Evolutionary conservation across 768 basidiomycete genomes (phyloP), one percentile per base, ranked within the genome.

Genomic region (Kwoniella shandongensis): DNA sequence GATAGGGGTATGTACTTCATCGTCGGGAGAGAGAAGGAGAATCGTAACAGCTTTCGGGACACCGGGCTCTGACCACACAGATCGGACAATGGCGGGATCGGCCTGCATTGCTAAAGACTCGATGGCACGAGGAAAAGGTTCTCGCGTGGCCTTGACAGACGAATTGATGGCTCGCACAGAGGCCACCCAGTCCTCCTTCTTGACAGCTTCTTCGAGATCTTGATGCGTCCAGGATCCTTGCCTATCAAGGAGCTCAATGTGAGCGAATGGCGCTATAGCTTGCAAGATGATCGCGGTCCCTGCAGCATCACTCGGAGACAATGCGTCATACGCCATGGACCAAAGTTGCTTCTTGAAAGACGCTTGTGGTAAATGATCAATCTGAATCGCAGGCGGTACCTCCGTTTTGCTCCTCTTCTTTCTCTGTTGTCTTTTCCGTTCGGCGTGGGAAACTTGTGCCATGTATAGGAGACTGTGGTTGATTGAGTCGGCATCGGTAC

Each of bases 21-120:
- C 85, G 27, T 86, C 80, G 0, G 94, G 92, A 18, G 91, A 97
- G 29, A 98, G 78, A 73, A 94, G 83, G 32, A 94, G 81, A 32
- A 81, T 73, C 57, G 86, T 82, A 41, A 87, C 76, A 44, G 85
- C 78, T 64, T 83, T 81, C 3, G 83, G 84, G 25, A 87, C 81
- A 12, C 81, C 83, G 1, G 82, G 80, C 6, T 76, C 79, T 44
- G 77, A 74, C 45, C 93, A 79, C 29, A 93, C 74, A 5, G 82
- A 77, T 44, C 83, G 77, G 17, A 85, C 78, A 11, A 61, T 38
- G 80, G 74, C n/a, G 77, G 66, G 7, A 83, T 81, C 29, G 81
- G 78, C 62, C 80, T 85, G 82, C 69, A 89, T 84, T 17, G 86
- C 82, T 67, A 86, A 85, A 29, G 81, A 81, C 11, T 84, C 84